Conservation (phyloP, 805 yeast species). For the Pichia heedii region DNA sequence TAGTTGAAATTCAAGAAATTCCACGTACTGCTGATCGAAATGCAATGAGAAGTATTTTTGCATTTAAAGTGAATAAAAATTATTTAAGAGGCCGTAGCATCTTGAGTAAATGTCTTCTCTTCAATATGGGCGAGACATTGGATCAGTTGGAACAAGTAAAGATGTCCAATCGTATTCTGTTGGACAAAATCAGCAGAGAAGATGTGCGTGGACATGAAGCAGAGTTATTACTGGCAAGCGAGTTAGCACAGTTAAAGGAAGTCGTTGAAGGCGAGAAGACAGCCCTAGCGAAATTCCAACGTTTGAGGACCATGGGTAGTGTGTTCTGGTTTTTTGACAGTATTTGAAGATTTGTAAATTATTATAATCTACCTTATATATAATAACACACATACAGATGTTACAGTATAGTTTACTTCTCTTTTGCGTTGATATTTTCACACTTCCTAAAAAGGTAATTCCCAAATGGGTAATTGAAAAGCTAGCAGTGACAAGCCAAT, state of each 20-base stretch:
- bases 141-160: conserved; percentile 44
- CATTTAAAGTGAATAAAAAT: conserved; percentile 42
- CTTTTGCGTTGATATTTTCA: too few species aligned
- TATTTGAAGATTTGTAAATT: too few species aligned
- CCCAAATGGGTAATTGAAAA: too few species aligned
- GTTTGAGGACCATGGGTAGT: conserved; percentile 51
- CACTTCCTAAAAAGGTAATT: not conserved
- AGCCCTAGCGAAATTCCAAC: conserved; percentile 43
- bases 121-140: conserved; percentile 44
- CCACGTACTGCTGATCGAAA: conserved; percentile 89
- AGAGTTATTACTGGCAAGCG: conserved; percentile 64
- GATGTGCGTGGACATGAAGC: conserved; percentile 81
- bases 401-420: too few species aligned
- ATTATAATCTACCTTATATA: too few species aligned
- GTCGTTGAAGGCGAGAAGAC: conserved; percentile 50
- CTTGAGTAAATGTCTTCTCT: conserved; percentile 36
- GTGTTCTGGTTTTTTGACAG: conserved; percentile 32
- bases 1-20: conserved; percentile 84
- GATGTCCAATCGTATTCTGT: conserved; percentile 51
- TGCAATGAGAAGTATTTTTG: conserved; percentile 77
- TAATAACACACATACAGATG: too few species aligned
- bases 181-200: conserved; percentile 78
- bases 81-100: conserved; percentile 27
- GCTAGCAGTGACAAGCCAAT: too few species aligned
- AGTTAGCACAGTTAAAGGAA: conserved; percentile 58